phyloP scores from a whole-genome alignment of 2,329 filamentous ascomycete species.

The Fusarium hostae region DNA sequence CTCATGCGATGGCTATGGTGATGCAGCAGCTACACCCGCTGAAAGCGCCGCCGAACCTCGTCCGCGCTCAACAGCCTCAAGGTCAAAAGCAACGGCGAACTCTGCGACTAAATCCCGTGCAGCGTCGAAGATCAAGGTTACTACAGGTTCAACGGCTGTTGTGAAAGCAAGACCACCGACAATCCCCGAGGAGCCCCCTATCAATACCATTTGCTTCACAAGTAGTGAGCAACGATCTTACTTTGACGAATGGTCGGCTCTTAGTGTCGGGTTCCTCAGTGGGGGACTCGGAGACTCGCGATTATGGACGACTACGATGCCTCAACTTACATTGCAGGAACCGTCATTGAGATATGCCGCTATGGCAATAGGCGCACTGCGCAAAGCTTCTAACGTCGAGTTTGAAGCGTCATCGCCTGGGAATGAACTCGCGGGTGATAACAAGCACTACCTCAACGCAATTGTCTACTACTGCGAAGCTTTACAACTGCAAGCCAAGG shows the following conservation, averaged over 20 bases:
- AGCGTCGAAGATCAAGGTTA: conserved; percentile 27
- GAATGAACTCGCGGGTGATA: conserved; percentile 40
- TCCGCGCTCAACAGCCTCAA: conserved; percentile 16
- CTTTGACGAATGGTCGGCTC: conserved; percentile 52
- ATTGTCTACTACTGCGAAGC: conserved; percentile 56
- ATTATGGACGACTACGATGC: conserved; percentile 55
- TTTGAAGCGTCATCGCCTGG: conserved; percentile 30
- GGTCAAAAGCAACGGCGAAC: conserved; percentile 7
- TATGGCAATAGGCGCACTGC: conserved; percentile 55
- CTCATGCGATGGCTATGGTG: conserved; percentile 52
- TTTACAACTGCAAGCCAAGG: conserved; percentile 53
- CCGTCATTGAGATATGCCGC: conserved; percentile 52
- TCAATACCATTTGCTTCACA: conserved; percentile 51
- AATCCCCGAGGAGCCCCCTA: conserved; percentile 48
- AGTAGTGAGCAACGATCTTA: conserved; percentile 50
- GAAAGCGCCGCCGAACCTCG: conserved; percentile 11
- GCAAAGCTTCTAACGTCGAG: conserved; percentile 48
- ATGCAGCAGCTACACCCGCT: conserved; percentile 22
- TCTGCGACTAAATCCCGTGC: conserved; percentile 14
- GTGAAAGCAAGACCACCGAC: conserved; percentile 47
- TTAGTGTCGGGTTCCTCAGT: conserved; percentile 51
- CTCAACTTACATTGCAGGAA: conserved; percentile 53
- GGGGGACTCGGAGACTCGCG: conserved; percentile 49
- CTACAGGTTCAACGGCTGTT: conserved; percentile 36
- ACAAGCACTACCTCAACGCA: conserved; percentile 55